Conservation (phyloP, 257 asterid genomes). For the Linderniella brevidens region DNA sequence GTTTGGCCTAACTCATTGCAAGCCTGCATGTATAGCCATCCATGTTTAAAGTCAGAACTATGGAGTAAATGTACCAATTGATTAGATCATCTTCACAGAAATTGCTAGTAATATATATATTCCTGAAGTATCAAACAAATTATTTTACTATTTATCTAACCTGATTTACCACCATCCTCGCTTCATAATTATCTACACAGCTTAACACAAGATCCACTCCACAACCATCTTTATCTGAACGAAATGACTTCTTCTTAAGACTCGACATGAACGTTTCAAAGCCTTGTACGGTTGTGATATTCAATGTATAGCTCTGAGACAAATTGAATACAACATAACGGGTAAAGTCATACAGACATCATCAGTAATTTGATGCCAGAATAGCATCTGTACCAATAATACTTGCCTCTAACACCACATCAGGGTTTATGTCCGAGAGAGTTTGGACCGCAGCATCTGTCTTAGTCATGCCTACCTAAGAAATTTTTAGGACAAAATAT, state of each 20-base stretch:
- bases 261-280: conserved; percentile 87
- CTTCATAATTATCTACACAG: conserved; percentile 98
- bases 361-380: background rate
- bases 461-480: conserved; percentile 92
- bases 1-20: conserved; percentile 90
- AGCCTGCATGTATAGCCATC: conserved; percentile 64
- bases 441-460: conserved; percentile 99
- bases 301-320: conserved; percentile 82
- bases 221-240: conserved; percentile 50
- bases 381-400: too few species aligned
- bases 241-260: conserved; percentile 54
- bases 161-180: conserved; percentile 99
- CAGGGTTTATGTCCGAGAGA: conserved; percentile 90
- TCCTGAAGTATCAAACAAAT: too few species aligned
- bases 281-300: conserved; percentile 89
- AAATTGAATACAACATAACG: conserved; percentile 11
- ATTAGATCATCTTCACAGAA: too few species aligned
- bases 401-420: conserved; percentile 88
- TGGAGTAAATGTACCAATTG: too few species aligned
- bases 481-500: conserved; percentile 10
- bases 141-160: conserved; percentile 15
- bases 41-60: too few species aligned
- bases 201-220: conserved; percentile 93
- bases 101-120: too few species aligned
- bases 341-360: background rate